Evolutionary conservation across 1,139 yeast genomes (phyloP).

Genomic region (Sugiyamaella neomexicana): DNA sequence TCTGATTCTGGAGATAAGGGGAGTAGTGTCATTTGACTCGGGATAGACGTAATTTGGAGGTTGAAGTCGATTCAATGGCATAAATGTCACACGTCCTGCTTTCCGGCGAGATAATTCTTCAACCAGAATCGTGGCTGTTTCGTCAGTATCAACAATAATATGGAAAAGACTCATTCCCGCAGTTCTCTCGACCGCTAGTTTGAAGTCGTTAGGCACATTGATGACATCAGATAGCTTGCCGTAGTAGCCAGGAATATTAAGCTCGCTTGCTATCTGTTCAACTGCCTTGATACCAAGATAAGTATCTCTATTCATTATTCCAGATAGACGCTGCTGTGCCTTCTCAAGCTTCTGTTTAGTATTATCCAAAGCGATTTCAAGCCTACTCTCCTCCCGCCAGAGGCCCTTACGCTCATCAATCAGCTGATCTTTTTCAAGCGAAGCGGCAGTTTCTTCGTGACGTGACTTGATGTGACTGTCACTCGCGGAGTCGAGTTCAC

Average conservation of each 20-base stretch:
- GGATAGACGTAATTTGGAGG: conserved; percentile 52
- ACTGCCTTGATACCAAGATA: conserved; percentile 72
- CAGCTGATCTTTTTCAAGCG: conserved; percentile 37
- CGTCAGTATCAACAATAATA: conserved; percentile 85
- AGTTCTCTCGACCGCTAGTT: conserved; percentile 81
- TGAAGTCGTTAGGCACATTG: conserved; percentile 76
- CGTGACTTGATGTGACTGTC: conserved; percentile 34
- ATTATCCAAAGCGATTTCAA: conserved; percentile 57
- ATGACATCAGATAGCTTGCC: conserved; percentile 88
- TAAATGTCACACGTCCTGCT: conserved; percentile 84
- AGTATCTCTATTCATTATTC: conserved; percentile 56
- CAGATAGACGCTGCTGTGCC: conserved; percentile 62
- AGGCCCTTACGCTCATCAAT: conserved; percentile 52
- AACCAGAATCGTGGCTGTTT: conserved; percentile 77
- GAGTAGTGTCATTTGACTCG: conserved; percentile 55
- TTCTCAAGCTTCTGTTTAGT: conserved; percentile 44
- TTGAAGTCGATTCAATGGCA: conserved; percentile 77
- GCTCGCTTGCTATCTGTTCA: conserved; percentile 54
- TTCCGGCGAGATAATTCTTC: conserved; percentile 69
- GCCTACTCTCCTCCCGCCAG: conserved; percentile 79
- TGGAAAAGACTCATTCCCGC: conserved; percentile 88
- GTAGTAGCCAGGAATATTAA: conserved; percentile 56
- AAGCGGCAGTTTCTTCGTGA: conserved; percentile 23
- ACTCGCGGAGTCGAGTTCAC: conserved; percentile 39
- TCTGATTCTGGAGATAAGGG: conserved; percentile 71